Evolutionary conservation across 495 filamentous ascomycete genomes (phyloP), one percentile per base, ranked within the genome.

Genomic region (Cercophora samala): DNA sequence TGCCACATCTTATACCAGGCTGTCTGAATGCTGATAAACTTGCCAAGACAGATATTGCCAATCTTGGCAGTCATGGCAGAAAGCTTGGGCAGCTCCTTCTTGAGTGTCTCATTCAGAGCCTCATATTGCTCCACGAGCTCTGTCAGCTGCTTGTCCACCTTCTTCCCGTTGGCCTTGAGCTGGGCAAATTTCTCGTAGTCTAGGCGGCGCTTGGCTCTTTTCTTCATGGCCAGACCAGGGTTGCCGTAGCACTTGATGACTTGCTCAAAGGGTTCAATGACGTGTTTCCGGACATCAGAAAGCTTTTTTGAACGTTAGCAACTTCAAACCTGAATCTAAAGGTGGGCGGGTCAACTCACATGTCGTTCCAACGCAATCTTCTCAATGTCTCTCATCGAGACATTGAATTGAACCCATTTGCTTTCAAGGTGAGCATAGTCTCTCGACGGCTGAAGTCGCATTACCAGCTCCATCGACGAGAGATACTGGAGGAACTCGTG

Each of bases 21-120:
- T 2, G 84, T 80, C 68, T 97, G 93, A 52, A 96, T 87, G 65
- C 89, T 82, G 62, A 97, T 85, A 70, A 97, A 92, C 72, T 90
- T 91, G 64, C 84, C 85, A 37, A 97, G 78, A 67, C 91, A 93
- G 0, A 89, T 88, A 68, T 93, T 89, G 68, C 93, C 90, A 58
- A 97, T 78, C 70, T 88, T 90, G 62, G 88, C 89, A 0, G 93
- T 97, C 60, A 93, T 76, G 13, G 77, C 77, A 66, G 92, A 97
- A 15, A 99, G 86, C 72, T 89, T 91, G 13, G 95, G 95, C 25
- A 99, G 83, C 71, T 98, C 94, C 54, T 93, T 89, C 75, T 97
- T 97, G 65, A 98, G 80, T 0, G 93, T 90, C 37, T 97, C 91
- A 70, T 97, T 98, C 62, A 98, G 81, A 8, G 93, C 93, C 61